Base-by-base conservation (phyloP, 192 early-diverging fungal species). In the Coemansia sp. region DNA sequence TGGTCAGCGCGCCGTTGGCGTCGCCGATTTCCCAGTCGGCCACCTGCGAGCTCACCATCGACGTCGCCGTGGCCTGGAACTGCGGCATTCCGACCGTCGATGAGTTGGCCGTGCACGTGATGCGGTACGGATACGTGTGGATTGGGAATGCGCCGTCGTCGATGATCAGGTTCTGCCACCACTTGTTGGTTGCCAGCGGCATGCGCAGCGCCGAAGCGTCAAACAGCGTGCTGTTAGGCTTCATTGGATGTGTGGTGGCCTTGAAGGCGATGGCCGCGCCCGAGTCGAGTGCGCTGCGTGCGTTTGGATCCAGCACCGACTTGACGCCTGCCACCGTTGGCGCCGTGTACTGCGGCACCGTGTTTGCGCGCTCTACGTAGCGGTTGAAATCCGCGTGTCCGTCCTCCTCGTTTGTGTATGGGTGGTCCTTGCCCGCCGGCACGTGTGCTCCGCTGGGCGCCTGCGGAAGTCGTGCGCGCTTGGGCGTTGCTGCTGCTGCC, bases 121-220 rank as follows among this genome's bases (percentile, higher is more conserved):
- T 72, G 54, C 74, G 45, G 55, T 85, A 85, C 26, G 84, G 84
- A 47, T 83, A 80, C 41, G 80, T 74, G 46, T 79, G 71, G 22
- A 85, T 78, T 0, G 84, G 80, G 48, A 77, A 59, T 0, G 45
- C 19, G 41, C 80, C 84, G 5, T 77, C 21, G 18, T 69, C 73
- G 41, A 83, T 18, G 4, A 85, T 63, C 47, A 85, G 70, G 67
- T 85, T 85, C 41, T 55, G 71, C 80, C 80, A 85, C 84, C 84
- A 85, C 32, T 65, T 60, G 74, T 85, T 85, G 5, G 84, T 85
- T 5, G 62, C 67, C 39, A 74, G 42, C n/a, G 80, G 84, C 1
- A 42, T 40, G n/a, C 12, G 54, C 26, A 76, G 45, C 16, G 19
- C 40, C 6, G 37, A 40, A 4, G 61, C 22, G 56, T 83, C 72